These are phyloP conservation scores for Scalesia atractyloides DNA, from an alignment of 129 eudicot species.

Conservation along the genomic window DNA sequence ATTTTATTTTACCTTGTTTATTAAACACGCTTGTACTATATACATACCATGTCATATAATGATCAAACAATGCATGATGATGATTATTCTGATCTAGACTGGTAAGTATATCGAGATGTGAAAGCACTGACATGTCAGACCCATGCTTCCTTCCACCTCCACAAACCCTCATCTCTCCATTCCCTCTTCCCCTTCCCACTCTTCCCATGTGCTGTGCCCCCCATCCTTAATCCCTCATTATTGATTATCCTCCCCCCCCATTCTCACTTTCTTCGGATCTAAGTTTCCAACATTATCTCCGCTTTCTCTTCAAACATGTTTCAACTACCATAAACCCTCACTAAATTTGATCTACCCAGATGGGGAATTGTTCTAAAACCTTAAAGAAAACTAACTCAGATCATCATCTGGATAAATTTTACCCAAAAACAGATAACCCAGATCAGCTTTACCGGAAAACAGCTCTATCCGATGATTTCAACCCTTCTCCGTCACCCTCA, in stretches of 20 bases:
- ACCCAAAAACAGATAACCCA: constrained; percentile 22
- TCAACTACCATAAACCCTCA: constrained; percentile 16
- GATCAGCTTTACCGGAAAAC: constrained; percentile 20
- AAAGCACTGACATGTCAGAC: constrained; percentile 36
- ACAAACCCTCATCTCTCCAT: not conserved
- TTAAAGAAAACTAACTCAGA: constrained; percentile 45
- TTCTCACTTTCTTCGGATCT: constrained; percentile 26
- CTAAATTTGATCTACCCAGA: not conserved
- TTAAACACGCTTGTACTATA: too few species aligned
- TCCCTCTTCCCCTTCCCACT: not conserved
- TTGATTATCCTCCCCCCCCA: constrained; percentile 22
- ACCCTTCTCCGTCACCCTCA: constrained; percentile 3
- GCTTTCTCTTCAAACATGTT: constrained; percentile 25
- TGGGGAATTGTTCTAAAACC: constrained; percentile 62
- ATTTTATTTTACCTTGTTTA: too few species aligned
- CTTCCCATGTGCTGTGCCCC: constrained; percentile 23
- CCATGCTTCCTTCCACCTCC: constrained; percentile 21
- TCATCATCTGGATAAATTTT: constrained; percentile 13
- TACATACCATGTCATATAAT: not conserved
- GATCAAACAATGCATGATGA: not conserved
- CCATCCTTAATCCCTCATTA: constrained; percentile 12
- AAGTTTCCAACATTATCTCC: constrained; percentile 31
- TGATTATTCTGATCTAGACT: constrained; percentile 20
- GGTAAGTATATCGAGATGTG: constrained; percentile 23
- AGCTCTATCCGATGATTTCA: constrained; percentile 8